These are phyloP conservation scores for Cyberlindnera misumaiensis DNA, from an alignment of 805 yeast genomes.

Conservation along the genomic window DNA sequence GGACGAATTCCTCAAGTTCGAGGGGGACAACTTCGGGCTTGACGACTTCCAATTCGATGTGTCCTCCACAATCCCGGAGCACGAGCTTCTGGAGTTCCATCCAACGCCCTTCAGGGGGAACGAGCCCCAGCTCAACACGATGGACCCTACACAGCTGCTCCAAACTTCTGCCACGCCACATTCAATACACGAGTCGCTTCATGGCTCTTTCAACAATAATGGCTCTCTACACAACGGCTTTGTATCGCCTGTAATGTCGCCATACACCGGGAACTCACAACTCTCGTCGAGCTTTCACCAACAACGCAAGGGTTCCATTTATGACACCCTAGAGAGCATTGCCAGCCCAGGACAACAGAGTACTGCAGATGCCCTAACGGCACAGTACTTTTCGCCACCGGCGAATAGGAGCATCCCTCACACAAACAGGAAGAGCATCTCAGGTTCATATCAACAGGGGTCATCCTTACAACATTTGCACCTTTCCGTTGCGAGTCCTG, in stretches of 20 bases:
- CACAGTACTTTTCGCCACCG: conserved; percentile 23
- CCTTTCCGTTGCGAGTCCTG: conserved; percentile 2
- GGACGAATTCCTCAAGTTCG: conserved; percentile 21
- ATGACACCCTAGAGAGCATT: conserved; percentile 20
- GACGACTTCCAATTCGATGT: conserved; percentile 22
- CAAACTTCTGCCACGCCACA: neutral
- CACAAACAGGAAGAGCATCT: neutral
- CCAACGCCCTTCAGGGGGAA: conserved; percentile 12
- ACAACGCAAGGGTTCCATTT: conserved; percentile 18
- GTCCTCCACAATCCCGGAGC: conserved; percentile 23
- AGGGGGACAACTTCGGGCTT: conserved; percentile 14
- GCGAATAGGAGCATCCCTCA: conserved; percentile 13
- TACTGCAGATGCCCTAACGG: conserved; percentile 6
- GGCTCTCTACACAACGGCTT: conserved; percentile 8
- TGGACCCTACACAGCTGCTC: conserved; percentile 9
- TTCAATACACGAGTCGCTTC: neutral
- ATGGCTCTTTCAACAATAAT: conserved; percentile 7
- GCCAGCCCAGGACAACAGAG: conserved; percentile 13
- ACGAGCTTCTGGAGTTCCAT: conserved; percentile 21
- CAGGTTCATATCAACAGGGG: neutral
- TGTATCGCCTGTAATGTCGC: conserved; percentile 18
- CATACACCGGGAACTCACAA: conserved; percentile 14
- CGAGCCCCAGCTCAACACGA: neutral
- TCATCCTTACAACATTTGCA: neutral
- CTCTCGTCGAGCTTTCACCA: conserved; percentile 17